Evolutionary conservation across 208 protist genomes (phyloP).

Genomic region (Strigomonas culicis): DNA sequence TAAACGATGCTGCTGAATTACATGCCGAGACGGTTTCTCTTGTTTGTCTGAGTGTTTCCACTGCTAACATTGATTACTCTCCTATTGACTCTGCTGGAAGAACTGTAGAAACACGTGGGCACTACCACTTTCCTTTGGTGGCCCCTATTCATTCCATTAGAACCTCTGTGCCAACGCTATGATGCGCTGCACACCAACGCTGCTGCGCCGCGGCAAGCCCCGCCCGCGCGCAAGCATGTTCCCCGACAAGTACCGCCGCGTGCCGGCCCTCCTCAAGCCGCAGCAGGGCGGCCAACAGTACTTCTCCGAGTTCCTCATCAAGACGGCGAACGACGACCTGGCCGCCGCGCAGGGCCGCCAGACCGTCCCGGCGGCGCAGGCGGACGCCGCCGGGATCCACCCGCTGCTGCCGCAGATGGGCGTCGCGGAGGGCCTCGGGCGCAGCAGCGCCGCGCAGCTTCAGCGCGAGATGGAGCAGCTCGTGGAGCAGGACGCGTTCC

Average conservation of each 20-base stretch:
- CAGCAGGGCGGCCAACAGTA: slow-evolving; percentile 87
- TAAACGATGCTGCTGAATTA: background rate
- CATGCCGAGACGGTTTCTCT: slow-evolving; percentile 9
- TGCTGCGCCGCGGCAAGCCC: slow-evolving; percentile 82
- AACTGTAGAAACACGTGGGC: background rate
- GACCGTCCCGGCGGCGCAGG: background rate
- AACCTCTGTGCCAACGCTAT: slow-evolving; percentile 5
- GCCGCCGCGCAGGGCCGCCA: slow-evolving; percentile 19
- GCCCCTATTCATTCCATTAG: background rate
- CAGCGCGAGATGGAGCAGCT: slow-evolving; percentile 55
- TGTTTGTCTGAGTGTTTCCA: slow-evolving; percentile 1
- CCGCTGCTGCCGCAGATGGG: slow-evolving; percentile 68
- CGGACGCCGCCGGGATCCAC: slow-evolving; percentile 11
- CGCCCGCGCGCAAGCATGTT: slow-evolving; percentile 81
- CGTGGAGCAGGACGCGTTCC: slow-evolving; percentile 48
- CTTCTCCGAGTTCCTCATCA: slow-evolving; percentile 76
- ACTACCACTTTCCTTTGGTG: background rate
- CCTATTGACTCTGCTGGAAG: background rate
- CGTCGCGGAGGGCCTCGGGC: slow-evolving; percentile 30
- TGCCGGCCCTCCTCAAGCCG: slow-evolving; percentile 69
- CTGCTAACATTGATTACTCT: slow-evolving; percentile 3
- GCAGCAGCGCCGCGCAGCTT: slow-evolving; percentile 37
- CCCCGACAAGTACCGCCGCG: slow-evolving; percentile 80
- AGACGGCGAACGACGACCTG: slow-evolving; percentile 57
- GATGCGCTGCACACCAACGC: slow-evolving; percentile 18